Base-by-base conservation (phyloP, 176 grass and related monocot species). In the Oropetium thomaeum region DNA sequence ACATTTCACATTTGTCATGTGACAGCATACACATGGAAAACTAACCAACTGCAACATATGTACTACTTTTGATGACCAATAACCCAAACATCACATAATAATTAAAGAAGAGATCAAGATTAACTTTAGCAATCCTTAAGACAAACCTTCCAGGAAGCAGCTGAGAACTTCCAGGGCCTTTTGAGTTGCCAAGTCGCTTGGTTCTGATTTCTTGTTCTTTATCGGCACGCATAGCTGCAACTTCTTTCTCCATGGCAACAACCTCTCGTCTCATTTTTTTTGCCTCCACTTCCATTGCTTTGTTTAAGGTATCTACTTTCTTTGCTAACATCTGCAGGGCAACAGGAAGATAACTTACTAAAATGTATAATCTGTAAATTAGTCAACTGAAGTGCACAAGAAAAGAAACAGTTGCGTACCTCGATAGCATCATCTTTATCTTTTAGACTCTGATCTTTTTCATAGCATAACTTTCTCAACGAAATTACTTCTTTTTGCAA, bases 191-290 rank as follows among this genome's bases (percentile, higher is more conserved):
- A 70, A 96, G 64, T 62, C 96, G 84, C 74, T 76, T 99, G 22
- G 82, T 63, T 84, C 84, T 99, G 49, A 47, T 86, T 72, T 99
- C 96, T 75, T 98, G 96, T 63, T 99, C 96, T 79, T 96, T 99
- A n/a, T 86, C 81, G 0, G 77, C 84, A 47, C 96, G 89, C 85
- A 99, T 96, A 65, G 96, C 89, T 83, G 96, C 84, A 72, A 99
- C 92, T 80, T 99, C 96, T 81, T 92, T 99, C 84, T 92, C 96
- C 96, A 99, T 99, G 38, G 87, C 85, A 82, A 92, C 87, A 58
- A 99, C 96, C 60, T 99, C 91, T 62, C 96, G 90, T 81, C 96
- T 92, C 89, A 99, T 92, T 79, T 99, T 99, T 88, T 95, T 99
- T 35, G 92, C 96, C 65, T 99, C 96, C 77, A 99, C 96, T 87